phyloP scores from a whole-genome alignment of 192 early-diverging fungal genomes.

The Linnemannia hyalina region DNA sequence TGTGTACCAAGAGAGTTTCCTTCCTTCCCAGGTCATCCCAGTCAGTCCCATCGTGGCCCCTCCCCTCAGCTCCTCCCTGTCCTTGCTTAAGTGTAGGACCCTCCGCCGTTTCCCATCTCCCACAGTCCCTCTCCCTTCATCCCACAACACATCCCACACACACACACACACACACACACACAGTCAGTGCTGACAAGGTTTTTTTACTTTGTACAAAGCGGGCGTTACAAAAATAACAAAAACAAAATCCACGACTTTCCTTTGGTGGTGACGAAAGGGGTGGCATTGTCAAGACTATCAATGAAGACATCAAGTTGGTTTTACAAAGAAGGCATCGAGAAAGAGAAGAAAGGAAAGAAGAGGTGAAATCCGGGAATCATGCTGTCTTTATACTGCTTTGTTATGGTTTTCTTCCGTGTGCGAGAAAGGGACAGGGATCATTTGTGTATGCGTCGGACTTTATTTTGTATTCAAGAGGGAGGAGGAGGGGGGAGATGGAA shows the following conservation, averaged over 20 bases:
- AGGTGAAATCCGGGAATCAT: neutral
- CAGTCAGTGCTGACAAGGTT: neutral
- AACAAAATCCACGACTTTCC: too few relatives aligned
- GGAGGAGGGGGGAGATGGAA: neutral
- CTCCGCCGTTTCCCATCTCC: neutral
- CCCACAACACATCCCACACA: neutral
- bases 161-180: neutral
- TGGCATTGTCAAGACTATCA: neutral
- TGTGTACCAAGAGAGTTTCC: neutral
- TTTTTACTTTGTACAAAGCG: neutral
- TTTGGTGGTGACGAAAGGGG: neutral
- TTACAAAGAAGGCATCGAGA: neutral
- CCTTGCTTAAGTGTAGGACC: neutral
- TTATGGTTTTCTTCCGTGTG: neutral
- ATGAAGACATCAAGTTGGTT: neutral
- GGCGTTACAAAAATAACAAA: constrained; percentile 5
- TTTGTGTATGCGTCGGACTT: neutral
- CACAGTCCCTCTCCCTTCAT: neutral
- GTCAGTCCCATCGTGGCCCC: neutral
- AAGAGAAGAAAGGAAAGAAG: neutral
- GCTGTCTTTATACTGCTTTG: neutral
- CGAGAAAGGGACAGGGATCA: neutral
- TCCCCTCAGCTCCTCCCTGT: neutral
- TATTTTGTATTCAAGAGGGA: neutral
- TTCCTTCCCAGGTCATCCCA: constrained; percentile 7